phyloP scores from a whole-genome alignment of 2,329 filamentous ascomycete species.

The Myriosclerotinia scirpicola region DNA sequence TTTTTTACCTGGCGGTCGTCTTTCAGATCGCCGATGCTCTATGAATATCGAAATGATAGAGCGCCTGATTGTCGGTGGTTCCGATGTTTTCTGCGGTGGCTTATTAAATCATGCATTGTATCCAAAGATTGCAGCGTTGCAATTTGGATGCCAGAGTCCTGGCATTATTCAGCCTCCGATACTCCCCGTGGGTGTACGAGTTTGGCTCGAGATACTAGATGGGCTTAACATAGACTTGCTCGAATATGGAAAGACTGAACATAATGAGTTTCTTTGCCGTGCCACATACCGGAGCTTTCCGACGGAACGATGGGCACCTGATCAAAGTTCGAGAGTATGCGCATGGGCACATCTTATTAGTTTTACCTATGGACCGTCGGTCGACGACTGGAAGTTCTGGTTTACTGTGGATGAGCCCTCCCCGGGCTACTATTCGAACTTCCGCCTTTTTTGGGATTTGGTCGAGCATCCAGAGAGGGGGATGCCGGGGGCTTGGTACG shows the following conservation, averaged over 20 bases:
- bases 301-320: too few species aligned
- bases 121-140: too few species aligned
- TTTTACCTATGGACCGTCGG: not conserved
- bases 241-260: not conserved
- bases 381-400: conserved; percentile 9
- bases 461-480: conserved; percentile 2
- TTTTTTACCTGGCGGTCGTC: not conserved
- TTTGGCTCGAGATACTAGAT: conserved; percentile 9
- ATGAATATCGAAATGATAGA: not conserved
- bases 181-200: not conserved
- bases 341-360: not conserved
- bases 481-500: conserved; percentile 9
- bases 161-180: too few species aligned
- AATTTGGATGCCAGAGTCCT: too few species aligned
- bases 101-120: not conserved
- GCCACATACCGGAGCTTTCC: too few species aligned
- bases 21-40: not conserved
- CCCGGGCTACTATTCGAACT: not conserved
- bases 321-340: too few species aligned
- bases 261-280: not conserved
- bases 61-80: not conserved
- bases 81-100: not conserved
- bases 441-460: not conserved
- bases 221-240: not conserved
- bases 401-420: not conserved